phyloP scores from a whole-genome alignment of 306 rosid genomes.

The Pueraria montana region DNA sequence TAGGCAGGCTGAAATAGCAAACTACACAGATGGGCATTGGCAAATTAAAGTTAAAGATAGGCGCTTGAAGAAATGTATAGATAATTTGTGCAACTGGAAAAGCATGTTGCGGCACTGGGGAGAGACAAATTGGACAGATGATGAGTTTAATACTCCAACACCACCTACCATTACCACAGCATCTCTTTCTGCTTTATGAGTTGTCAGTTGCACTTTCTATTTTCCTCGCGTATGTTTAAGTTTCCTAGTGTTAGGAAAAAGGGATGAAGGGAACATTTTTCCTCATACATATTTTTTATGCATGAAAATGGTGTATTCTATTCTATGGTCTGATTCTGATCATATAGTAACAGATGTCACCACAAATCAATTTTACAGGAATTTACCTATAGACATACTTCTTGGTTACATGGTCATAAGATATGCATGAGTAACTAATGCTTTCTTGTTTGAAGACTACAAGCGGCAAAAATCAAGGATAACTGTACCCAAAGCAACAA shows the following conservation, averaged over 20 bases:
- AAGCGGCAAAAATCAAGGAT: not conserved
- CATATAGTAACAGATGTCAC: constrained; percentile 23
- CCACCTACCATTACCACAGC: constrained; percentile 63
- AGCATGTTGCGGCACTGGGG: constrained; percentile 96
- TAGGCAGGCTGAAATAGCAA: constrained; percentile 74
- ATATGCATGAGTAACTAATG: not conserved
- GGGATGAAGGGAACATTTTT: not conserved
- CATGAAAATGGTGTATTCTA: constrained; percentile 44
- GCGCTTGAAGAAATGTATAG: constrained; percentile 76
- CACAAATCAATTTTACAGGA: constrained; percentile 36
- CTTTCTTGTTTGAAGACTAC: constrained; percentile 9
- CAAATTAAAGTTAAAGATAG: constrained; percentile 63
- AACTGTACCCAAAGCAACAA: not conserved
- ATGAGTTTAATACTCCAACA: constrained; percentile 57
- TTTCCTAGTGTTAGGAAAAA: constrained; percentile 34
- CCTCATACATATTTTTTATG: constrained; percentile 33
- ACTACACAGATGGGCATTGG: constrained; percentile 92
- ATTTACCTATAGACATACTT: not conserved
- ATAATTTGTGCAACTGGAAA: constrained; percentile 84
- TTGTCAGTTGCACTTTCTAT: constrained; percentile 6
- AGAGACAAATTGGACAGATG: constrained; percentile 95
- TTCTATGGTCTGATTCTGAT: constrained; percentile 26
- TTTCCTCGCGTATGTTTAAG: not conserved
- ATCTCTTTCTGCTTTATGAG: constrained; percentile 54
- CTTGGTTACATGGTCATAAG: not conserved